Base-by-base conservation (phyloP, 129 eudicot genomes). In the Tagetes patula region DNA sequence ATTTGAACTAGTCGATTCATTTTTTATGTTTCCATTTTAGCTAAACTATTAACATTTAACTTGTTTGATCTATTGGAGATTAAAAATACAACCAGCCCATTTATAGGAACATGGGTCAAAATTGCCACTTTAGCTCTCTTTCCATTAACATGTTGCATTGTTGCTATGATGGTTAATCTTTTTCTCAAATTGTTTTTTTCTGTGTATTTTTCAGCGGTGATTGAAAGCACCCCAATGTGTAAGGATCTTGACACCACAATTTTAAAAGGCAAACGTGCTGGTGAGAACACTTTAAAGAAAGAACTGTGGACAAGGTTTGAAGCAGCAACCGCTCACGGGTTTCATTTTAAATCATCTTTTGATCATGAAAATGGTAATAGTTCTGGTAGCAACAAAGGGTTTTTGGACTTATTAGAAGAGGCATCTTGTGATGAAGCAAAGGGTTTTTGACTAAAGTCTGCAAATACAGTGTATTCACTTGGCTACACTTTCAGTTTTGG, bases 261-360 rank as follows among this genome's bases (percentile, higher is more conserved):
- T 43, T 68, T 63, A 65, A 40, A 49, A 42, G 89, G 99, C 65
- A 88, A 84, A 85, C 85, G 77, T 55, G 94, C 97, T 11, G 99
- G 99, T 58, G 99, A 94, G 83, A 90, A 90, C 80, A 94, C 99
- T 41, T 79, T 94, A 54, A 94, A 94, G 89, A 90, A 83, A 78
- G 99, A 94, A 81, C 82, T 94, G 37, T 94, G 99, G 99, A 85
- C 77, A 62, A 82, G 78, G 80, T 90, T 94, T 70, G 99, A 94
- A 83, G 99, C 97, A 38, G 96, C 94, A 60, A 71, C 91, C 2
- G 77, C 59, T 54, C 40, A 69, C 42, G 89, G 67, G 52, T 31
- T 63, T 81, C 75, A 39, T 32, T 75, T 77, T 41, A 70, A 73
- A 56, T 69, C 68, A 27, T 46, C 82, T 7, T 36, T 56, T n/a